These are phyloP conservation scores for Candida insectorum DNA, from an alignment of 805 yeast genomes.

Conservation along the genomic window DNA sequence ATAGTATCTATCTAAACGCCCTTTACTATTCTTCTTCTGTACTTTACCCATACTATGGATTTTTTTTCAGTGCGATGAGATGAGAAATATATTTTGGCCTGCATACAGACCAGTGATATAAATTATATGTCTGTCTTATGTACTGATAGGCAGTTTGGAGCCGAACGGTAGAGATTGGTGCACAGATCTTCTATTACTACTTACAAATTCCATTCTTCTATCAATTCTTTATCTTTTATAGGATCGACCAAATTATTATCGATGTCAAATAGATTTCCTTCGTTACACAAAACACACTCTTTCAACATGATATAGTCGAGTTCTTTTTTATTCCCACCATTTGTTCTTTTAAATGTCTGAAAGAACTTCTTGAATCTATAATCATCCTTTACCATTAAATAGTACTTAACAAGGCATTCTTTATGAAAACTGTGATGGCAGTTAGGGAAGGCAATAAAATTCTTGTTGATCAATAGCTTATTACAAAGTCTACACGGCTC, in stretches of 20 bases:
- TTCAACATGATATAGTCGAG: slow-evolving; percentile 58
- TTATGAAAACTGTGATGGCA: slow-evolving; percentile 89
- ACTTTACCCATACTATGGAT: slow-evolving; percentile 68
- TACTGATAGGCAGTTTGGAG: too few species aligned
- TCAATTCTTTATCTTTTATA: slow-evolving; percentile 31
- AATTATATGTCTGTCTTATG: too few species aligned
- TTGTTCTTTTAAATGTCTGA: slow-evolving; percentile 50
- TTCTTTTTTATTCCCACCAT: slow-evolving; percentile 41
- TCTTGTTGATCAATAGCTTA: slow-evolving; percentile 66
- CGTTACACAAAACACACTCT: slow-evolving; percentile 78
- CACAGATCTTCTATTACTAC: background rate
- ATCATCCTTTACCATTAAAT: slow-evolving; percentile 59
- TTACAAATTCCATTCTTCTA: slow-evolving; percentile 46
- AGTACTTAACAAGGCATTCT: slow-evolving; percentile 72
- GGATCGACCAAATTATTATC: slow-evolving; percentile 57
- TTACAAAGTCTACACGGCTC: slow-evolving; percentile 75
- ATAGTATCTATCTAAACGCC: slow-evolving; percentile 98
- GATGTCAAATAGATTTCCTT: slow-evolving; percentile 61
- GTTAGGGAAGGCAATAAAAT: slow-evolving; percentile 73
- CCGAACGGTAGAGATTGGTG: too few species aligned
- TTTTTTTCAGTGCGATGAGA: slow-evolving; percentile 9
- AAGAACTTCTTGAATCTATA: slow-evolving; percentile 62
- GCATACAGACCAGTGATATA: too few species aligned
- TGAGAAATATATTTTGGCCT: background rate
- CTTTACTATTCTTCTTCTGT: slow-evolving; percentile 94